These are phyloP conservation scores for Globisporangium sylvaticum DNA, from an alignment of 352 stramenopile genomes.

Conservation along the genomic window DNA sequence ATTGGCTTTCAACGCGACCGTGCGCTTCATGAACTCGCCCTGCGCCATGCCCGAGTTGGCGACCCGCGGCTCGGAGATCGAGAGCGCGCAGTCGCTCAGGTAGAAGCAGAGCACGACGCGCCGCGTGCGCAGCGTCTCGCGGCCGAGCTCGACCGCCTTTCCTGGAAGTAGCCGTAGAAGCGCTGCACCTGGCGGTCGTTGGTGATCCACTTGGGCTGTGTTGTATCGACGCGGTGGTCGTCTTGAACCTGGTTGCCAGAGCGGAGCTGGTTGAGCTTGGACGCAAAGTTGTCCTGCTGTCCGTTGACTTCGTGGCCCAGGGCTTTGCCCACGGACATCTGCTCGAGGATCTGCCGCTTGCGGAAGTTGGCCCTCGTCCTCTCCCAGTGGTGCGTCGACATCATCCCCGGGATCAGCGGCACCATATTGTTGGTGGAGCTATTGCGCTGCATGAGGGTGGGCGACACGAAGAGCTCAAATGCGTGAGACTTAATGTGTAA, in stretches of 20 bases:
- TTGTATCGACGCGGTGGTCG: constrained; percentile 36
- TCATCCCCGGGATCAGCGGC: constrained; percentile 52
- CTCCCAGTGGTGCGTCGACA: constrained; percentile 48
- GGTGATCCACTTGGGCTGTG: constrained; percentile 61
- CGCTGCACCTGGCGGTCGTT: constrained; percentile 82
- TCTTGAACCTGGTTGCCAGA: background rate
- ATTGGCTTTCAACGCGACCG: constrained; percentile 32
- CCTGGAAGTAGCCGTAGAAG: constrained; percentile 89
- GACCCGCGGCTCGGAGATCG: constrained; percentile 83
- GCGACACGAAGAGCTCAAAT: background rate
- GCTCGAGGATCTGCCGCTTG: constrained; percentile 55
- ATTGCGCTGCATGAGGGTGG: constrained; percentile 4
- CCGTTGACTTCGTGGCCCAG: constrained; percentile 3
- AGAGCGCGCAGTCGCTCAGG: constrained; percentile 78
- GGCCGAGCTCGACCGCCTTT: constrained; percentile 42
- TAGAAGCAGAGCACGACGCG: constrained; percentile 82
- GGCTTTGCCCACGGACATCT: constrained; percentile 52
- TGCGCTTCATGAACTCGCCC: constrained; percentile 86
- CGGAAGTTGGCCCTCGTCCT: constrained; percentile 48
- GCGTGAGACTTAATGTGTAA: background rate
- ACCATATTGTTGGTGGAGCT: constrained; percentile 8
- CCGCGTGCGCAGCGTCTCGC: constrained; percentile 29
- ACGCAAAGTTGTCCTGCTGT: constrained; percentile 4
- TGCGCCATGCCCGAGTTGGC: constrained; percentile 87
- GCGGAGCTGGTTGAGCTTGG: constrained; percentile 18